A percentile compares a stretch with the other conserved stretches of the same genome.
Evolutionary conservation across 2,329 filamentous ascomycete genomes (phyloP).

Genomic region (Talaromyces atroroseus): DNA sequence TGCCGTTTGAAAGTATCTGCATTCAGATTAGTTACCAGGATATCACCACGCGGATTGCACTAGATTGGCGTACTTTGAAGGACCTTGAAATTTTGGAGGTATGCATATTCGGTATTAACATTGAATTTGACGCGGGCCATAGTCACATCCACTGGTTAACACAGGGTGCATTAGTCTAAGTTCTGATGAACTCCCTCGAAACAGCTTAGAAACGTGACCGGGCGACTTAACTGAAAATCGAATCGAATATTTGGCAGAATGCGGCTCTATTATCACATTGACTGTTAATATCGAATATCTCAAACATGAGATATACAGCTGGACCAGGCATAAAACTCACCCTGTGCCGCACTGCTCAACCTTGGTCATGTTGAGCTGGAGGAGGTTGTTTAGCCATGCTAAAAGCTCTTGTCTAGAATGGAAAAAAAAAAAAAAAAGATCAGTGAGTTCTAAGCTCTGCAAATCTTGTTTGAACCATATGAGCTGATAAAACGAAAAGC

Average conservation of each 20-base stretch:
- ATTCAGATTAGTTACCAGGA: neutral
- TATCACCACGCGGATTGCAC: neutral
- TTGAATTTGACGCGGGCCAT: slow-evolving; percentile 98
- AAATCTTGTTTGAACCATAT: neutral
- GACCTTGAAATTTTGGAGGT: slow-evolving; percentile 97
- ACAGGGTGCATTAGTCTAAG: neutral
- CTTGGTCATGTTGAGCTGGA: slow-evolving; percentile 97
- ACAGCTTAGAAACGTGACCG: neutral
- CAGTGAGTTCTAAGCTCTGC: neutral
- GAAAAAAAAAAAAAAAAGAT: slow-evolving; percentile 3
- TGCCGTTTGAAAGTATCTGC: slow-evolving; percentile 75
- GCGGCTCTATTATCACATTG: slow-evolving; percentile 61
- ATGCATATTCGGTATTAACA: slow-evolving; percentile 92
- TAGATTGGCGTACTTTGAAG: slow-evolving; percentile 68
- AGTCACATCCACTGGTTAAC: slow-evolving; percentile 66
- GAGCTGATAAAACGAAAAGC: neutral
- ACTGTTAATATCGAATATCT: neutral
- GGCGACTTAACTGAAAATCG: slow-evolving; percentile 68
- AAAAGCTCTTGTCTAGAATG: slow-evolving; percentile 81
- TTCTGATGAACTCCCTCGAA: neutral
- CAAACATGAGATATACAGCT: slow-evolving; percentile 2
- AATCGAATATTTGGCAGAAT: slow-evolving; percentile 96
- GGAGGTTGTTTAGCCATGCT: slow-evolving; percentile 93
- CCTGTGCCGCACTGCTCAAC: slow-evolving; percentile 98
- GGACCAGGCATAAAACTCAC: slow-evolving; percentile 46